phyloP scores from a whole-genome alignment of 2,329 filamentous ascomycete species.

The Trichophyton rubrum region DNA sequence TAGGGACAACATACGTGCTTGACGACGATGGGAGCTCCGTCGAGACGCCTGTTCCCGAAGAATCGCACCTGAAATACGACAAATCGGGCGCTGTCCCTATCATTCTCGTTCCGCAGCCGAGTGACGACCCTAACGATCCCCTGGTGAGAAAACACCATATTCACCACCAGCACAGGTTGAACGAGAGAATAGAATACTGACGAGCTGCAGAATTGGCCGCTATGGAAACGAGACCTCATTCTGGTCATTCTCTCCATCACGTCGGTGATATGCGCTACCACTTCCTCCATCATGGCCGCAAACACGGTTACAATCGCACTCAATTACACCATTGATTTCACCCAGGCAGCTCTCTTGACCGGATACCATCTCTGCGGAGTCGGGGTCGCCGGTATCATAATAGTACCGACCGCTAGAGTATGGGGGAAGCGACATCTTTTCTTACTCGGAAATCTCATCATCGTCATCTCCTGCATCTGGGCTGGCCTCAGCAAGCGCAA shows the following conservation, averaged over 20 bases:
- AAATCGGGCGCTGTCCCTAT: constrained; percentile 53
- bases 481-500: constrained; percentile 54
- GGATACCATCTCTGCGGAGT: constrained; percentile 79
- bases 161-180: background rate
- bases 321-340: constrained; percentile 54
- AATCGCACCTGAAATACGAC: constrained; percentile 57
- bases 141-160: constrained; percentile 39
- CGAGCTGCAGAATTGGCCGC: constrained; percentile 57
- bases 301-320: constrained; percentile 69
- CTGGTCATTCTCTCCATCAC: constrained; percentile 65
- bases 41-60: constrained; percentile 20
- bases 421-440: constrained; percentile 91
- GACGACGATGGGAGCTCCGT: constrained; percentile 42
- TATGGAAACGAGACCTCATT: constrained; percentile 74
- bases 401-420: constrained; percentile 74
- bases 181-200: background rate
- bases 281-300: constrained; percentile 76
- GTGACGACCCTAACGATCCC: constrained; percentile 81
- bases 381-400: constrained; percentile 67
- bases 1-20: constrained; percentile 45
- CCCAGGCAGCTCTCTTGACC: constrained; percentile 67
- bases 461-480: constrained; percentile 67
- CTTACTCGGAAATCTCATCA: constrained; percentile 59
- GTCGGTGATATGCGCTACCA: constrained; percentile 69
- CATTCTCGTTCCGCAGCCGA: constrained; percentile 81